Evolutionary conservation across 352 stramenopile genomes (phyloP).

Genomic region (Phytophthora chlamydospora): DNA sequence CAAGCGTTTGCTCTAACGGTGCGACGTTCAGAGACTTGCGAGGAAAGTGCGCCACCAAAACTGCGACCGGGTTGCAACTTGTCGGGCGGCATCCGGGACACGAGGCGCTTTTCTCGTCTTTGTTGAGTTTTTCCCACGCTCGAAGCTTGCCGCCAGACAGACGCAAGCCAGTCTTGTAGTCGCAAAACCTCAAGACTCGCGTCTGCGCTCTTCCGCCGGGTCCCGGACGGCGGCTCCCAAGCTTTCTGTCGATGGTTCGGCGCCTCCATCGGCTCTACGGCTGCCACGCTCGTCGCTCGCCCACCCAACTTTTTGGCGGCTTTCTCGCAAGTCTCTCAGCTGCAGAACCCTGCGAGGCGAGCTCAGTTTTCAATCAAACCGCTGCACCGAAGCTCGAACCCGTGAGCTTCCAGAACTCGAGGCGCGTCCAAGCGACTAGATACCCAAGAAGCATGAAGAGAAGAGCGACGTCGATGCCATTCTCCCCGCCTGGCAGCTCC

Average conservation of each 20-base stretch:
- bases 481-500: conserved; percentile 1
- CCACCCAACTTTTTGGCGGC: conserved; percentile 30
- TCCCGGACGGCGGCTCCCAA: conserved; percentile 34
- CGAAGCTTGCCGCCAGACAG: conserved; percentile 31
- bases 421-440: not conserved
- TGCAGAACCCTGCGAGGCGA: not conserved
- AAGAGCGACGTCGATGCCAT: not conserved
- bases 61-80: conserved; percentile 17
- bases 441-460: conserved; percentile 15
- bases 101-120: conserved; percentile 23
- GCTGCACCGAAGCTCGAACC: conserved; percentile 7
- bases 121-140: conserved; percentile 14
- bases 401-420: conserved; percentile 15
- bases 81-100: conserved; percentile 38
- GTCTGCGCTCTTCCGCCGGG: conserved; percentile 17
- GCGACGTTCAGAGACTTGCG: conserved; percentile 29
- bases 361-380: conserved; percentile 27
- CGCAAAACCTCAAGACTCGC: conserved; percentile 14
- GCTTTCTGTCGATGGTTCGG: conserved; percentile 31
- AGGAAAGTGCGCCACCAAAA: conserved; percentile 22
- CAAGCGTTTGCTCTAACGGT: not conserved
- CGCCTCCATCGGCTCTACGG: conserved; percentile 36
- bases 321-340: conserved; percentile 40
- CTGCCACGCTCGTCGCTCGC: conserved; percentile 39
- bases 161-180: conserved; percentile 23